These are phyloP conservation scores for Glycyrrhiza uralensis DNA, from an alignment of 306 rosid genomes.

Conservation along the genomic window DNA sequence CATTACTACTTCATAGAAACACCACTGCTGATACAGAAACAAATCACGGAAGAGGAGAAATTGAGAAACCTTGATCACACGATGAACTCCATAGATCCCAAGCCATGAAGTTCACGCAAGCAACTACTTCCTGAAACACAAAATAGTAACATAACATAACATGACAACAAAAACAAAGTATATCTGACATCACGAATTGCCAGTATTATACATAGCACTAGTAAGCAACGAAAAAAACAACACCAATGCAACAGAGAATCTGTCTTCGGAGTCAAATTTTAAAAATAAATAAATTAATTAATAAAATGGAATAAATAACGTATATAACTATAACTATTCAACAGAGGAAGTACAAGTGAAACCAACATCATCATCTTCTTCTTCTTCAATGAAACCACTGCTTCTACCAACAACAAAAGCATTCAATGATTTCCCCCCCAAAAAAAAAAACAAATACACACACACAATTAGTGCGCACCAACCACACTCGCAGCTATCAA, in stretches of 20 bases:
- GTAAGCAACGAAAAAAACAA: not conserved
- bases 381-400: not conserved
- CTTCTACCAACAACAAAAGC: not conserved
- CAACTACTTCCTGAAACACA: slow-evolving; percentile 43
- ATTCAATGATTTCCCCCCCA: no score
- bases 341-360: not conserved
- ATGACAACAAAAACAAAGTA: not conserved
- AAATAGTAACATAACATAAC: not conserved
- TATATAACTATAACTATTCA: no score
- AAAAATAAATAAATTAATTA: no score
- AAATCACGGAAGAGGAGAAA: not conserved
- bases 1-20: not conserved
- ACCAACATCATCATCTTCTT: not conserved
- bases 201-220: not conserved
- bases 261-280: not conserved
- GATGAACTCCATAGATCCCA: slow-evolving; percentile 67
- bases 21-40: not conserved
- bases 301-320: not conserved
- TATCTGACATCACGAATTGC: not conserved
- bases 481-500: not conserved
- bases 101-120: slow-evolving; percentile 44
- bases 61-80: slow-evolving; percentile 48
- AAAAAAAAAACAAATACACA: no score
- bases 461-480: slow-evolving; percentile 17
- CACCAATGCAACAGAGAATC: not conserved